Conservation (phyloP, 352 stramenopile species). For the Peronosclerospora sorghi region DNA sequence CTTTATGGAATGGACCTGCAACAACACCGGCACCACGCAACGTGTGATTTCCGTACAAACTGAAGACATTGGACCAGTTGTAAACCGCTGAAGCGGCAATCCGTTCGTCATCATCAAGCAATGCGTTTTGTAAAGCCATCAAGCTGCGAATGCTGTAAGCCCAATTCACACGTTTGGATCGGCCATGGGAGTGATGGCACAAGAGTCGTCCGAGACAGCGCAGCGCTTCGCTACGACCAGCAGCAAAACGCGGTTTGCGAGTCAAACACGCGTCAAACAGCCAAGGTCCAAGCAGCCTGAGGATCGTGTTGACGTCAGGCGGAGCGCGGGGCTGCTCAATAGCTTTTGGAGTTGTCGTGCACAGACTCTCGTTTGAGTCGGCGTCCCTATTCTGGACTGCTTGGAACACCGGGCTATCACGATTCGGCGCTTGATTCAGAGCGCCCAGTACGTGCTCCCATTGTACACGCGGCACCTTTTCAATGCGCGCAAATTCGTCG, state of each 20-base stretch:
- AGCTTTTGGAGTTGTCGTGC: constrained; percentile 4
- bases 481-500: constrained; percentile 60
- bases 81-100: constrained; percentile 70
- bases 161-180: constrained; percentile 76
- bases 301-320: constrained; percentile 78
- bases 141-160: constrained; percentile 73
- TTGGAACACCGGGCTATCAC: constrained; percentile 34
- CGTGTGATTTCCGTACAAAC: constrained; percentile 73
- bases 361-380: constrained; percentile 13
- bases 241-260: constrained; percentile 53
- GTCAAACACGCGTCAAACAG: constrained; percentile 78
- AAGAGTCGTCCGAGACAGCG: constrained; percentile 67
- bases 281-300: constrained; percentile 72
- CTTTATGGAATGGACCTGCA: constrained; percentile 68
- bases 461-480: constrained; percentile 56
- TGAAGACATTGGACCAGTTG: constrained; percentile 80
- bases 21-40: constrained; percentile 68
- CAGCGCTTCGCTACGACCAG: constrained; percentile 62
- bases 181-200: constrained; percentile 52
- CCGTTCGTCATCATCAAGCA: constrained; percentile 73
- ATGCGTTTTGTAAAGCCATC: constrained; percentile 66
- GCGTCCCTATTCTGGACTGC: constrained; percentile 28
- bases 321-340: constrained; percentile 37
- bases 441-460: constrained; percentile 65
- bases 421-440: constrained; percentile 37